Evolutionary conservation across 345 rosid species (phyloP).

Genomic region (Citrus glauca): DNA sequence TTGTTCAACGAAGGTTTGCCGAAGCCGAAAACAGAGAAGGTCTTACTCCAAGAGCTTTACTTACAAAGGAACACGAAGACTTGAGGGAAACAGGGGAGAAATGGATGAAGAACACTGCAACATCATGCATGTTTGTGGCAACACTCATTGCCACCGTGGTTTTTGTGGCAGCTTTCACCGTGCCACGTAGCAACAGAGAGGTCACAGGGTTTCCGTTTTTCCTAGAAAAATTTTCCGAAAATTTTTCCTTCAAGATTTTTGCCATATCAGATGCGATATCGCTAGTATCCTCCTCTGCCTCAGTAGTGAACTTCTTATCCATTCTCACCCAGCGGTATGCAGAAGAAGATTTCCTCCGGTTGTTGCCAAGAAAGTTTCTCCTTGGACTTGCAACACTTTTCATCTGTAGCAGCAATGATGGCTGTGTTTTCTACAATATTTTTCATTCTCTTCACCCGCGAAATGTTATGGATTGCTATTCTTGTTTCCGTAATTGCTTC

Average conservation of each 20-base stretch:
- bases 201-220: background rate
- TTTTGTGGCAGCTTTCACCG: slow-evolving; percentile 1
- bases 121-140: slow-evolving; percentile 13
- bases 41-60: background rate
- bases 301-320: background rate
- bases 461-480: background rate
- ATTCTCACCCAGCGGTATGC: slow-evolving; percentile 5
- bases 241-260: slow-evolving; percentile 4
- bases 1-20: background rate
- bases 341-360: background rate
- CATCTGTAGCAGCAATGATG: slow-evolving; percentile 13
- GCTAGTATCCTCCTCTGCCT: background rate
- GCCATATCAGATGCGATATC: background rate
- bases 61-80: background rate
- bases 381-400: background rate
- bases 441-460: background rate
- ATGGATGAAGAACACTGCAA: slow-evolving; percentile 2
- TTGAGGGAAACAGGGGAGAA: background rate
- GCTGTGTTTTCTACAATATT: background rate
- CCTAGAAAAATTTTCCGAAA: background rate
- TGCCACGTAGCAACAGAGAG: slow-evolving; percentile 13
- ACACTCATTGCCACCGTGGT: slow-evolving; percentile 3
- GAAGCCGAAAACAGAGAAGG: background rate
- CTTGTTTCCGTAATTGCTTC: background rate
- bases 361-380: slow-evolving; percentile 12